Base-by-base conservation (phyloP, 345 rosid genomes). In the Physaria fendleri region DNA sequence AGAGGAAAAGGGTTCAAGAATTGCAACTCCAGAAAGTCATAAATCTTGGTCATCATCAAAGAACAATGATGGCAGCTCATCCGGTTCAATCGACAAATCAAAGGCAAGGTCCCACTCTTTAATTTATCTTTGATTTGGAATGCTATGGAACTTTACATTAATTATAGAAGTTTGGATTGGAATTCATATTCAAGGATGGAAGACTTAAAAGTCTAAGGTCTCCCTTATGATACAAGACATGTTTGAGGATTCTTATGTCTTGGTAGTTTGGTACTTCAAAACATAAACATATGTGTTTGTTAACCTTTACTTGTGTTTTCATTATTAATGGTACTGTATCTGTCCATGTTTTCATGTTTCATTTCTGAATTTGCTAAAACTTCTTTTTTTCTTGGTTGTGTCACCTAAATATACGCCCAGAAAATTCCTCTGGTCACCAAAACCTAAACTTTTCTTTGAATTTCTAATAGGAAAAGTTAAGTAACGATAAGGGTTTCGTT, bases 81-180 rank as follows among this genome's bases (percentile, higher is more conserved):
- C 39, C 13, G 48, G 44, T 46, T 74, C 33, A 56, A 37, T 64
- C 4, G 75, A 76, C 58, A 74, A 71, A 63, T 68, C 81, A 39
- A 75, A 82, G 95, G 98, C 83, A 73, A 24, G 62, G 11, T 46
- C 59, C 49, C 21, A 62, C 28, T 42, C 56, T 9, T 56, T 64
- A 33, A 25, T 49, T 51, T 33, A 17, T 54, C 55, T 40, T 14
- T 47, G 44, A 50, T 17, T 56, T 50, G 9, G 58, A 56, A 20
- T 11, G 48, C 44, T 38, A 68, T 35, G 12, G 1, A 13, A 13
- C 24, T 25, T 7, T 46, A 27, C 54, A 18, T 35, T 25, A 10
- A 8, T n/a, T 34, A n/a, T 9, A 13, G 33, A 45, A 27, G 23
- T 64, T 32, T 50, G 33, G 24, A 21, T 15, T 49, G 14, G 9